phyloP scores from a whole-genome alignment of 1,284 basidiomycete genomes.

The Wallemia hederae region DNA sequence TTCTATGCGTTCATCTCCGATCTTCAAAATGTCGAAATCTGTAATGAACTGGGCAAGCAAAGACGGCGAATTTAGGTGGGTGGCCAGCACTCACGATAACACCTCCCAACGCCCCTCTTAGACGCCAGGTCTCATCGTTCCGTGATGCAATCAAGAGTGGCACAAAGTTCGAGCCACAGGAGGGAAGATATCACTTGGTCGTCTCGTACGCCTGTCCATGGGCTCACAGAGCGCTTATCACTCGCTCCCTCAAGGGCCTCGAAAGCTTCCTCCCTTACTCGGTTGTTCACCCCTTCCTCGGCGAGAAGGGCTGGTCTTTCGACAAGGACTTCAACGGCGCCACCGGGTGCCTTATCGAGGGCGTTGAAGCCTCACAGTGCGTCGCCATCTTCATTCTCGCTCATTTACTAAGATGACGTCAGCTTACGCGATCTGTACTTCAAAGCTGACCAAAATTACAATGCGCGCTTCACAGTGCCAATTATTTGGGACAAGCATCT shows the following conservation, averaged over 20 bases:
- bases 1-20: neutral
- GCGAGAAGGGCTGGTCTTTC: slow-evolving; percentile 63
- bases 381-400: slow-evolving; percentile 2
- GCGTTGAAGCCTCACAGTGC: slow-evolving; percentile 4
- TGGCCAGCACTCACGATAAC: slow-evolving; percentile 18
- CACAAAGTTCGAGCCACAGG: slow-evolving; percentile 49
- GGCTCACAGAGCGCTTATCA: slow-evolving; percentile 73
- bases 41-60: slow-evolving; percentile 31
- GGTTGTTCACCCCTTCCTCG: slow-evolving; percentile 61
- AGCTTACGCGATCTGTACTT: slow-evolving; percentile 48
- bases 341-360: slow-evolving; percentile 31
- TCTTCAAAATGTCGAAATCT: neutral
- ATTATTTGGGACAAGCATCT: slow-evolving; percentile 78
- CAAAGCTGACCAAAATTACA: slow-evolving; percentile 37
- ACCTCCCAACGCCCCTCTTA: neutral
- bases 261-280: slow-evolving; percentile 46
- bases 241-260: slow-evolving; percentile 67
- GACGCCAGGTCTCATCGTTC: slow-evolving; percentile 7
- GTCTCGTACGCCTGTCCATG: slow-evolving; percentile 27
- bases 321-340: slow-evolving; percentile 39
- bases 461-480: slow-evolving; percentile 58
- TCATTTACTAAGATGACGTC: slow-evolving; percentile 29
- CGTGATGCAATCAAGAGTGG: slow-evolving; percentile 29
- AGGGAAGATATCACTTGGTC: slow-evolving; percentile 18
- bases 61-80: slow-evolving; percentile 53